Conservation (phyloP, 108 stramenopile genomes). For the Nannochloropsis salina region DNA sequence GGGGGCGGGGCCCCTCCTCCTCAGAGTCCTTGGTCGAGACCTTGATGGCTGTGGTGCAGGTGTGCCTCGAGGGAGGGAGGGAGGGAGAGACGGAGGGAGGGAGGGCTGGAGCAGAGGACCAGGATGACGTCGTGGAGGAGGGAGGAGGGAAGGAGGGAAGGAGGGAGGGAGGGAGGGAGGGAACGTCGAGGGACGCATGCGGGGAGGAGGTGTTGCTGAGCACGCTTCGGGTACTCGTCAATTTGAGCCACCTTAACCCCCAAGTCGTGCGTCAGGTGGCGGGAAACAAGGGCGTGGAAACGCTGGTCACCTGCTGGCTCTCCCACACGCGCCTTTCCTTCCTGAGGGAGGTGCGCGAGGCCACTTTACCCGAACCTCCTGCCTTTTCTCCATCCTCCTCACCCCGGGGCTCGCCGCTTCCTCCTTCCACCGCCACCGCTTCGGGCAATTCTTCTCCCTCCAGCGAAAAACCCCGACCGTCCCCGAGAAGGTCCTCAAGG, state of each 20-base stretch:
- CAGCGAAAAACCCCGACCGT: background rate
- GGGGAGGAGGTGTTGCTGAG: background rate
- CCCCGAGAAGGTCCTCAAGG: background rate
- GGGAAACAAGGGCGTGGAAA: background rate
- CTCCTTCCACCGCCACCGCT: background rate
- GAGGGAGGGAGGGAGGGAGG: background rate
- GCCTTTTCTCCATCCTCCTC: background rate
- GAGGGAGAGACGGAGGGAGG: background rate
- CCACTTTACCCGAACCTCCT: background rate
- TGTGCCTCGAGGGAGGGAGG: background rate
- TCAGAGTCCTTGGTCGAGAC: background rate
- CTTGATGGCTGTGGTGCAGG: background rate
- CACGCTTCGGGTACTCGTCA: background rate
- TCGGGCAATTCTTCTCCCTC: background rate
- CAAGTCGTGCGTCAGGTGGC: background rate
- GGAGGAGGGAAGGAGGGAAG: background rate
- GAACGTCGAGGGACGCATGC: background rate
- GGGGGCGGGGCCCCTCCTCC: background rate
- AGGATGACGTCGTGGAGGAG: background rate
- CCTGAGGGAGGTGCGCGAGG: background rate
- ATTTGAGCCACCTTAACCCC: background rate
- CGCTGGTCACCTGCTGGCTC: background rate
- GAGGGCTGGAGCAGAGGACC: background rate
- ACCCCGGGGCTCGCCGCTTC: background rate
- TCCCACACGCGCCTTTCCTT: background rate